Percentiles rank a stretch among this genome's conserved stretches.
phyloP scores from a whole-genome alignment of 1,284 basidiomycete species.

The Pyrrhoderma lamaoense region DNA sequence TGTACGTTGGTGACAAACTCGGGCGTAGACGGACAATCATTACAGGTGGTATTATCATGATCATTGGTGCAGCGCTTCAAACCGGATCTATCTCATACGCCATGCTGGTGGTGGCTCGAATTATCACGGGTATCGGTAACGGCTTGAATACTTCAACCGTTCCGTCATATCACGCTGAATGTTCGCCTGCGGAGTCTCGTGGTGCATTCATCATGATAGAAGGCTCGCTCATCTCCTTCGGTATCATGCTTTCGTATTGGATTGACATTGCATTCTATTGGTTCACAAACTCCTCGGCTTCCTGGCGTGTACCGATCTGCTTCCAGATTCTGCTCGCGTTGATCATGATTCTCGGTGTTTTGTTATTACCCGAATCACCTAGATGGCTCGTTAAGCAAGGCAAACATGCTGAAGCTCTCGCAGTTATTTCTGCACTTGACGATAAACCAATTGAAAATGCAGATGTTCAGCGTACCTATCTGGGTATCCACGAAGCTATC shows the following conservation, averaged over 20 bases:
- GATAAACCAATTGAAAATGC: constrained; percentile 45
- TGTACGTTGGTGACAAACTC: constrained; percentile 48
- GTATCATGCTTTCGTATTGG: constrained; percentile 65
- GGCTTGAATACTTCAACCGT: constrained; percentile 56
- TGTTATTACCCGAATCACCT: constrained; percentile 63
- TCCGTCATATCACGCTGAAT: constrained; percentile 59
- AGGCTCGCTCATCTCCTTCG: constrained; percentile 61
- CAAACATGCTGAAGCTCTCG: constrained; percentile 51
- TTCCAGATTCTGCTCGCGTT: constrained; percentile 59
- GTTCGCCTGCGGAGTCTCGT: constrained; percentile 50
- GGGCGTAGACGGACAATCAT: constrained; percentile 47
- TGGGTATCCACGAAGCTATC: constrained; percentile 48
- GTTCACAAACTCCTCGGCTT: constrained; percentile 45
- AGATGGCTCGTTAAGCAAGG: constrained; percentile 63
- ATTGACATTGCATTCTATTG: constrained; percentile 52
- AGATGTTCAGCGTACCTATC: constrained; percentile 46
- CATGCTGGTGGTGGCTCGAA: constrained; percentile 54
- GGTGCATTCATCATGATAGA: constrained; percentile 65
- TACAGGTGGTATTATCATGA: constrained; percentile 50
- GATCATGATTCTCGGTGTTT: constrained; percentile 50
- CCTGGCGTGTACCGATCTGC: constrained; percentile 67
- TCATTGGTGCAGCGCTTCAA: constrained; percentile 56
- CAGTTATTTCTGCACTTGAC: constrained; percentile 57
- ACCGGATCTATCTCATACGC: constrained; percentile 45
- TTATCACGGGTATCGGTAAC: constrained; percentile 60